Conservation (phyloP, 306 rosid genomes). For the Crotalaria pallida region DNA sequence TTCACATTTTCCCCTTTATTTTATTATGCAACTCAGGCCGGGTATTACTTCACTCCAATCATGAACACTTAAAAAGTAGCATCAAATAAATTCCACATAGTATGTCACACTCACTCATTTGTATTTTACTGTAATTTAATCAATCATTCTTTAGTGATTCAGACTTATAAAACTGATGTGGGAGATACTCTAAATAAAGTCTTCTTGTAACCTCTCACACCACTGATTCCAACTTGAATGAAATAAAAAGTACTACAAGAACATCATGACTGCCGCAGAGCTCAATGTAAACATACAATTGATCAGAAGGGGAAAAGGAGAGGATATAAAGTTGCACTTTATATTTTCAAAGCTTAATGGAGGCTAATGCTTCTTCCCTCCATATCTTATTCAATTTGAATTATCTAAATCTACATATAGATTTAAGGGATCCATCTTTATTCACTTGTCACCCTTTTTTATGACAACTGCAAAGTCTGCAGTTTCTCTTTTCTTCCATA, state of each 20-base stretch:
- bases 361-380: slow-evolving; percentile 43
- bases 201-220: neutral
- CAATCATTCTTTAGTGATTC: too few species aligned
- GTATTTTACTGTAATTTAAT: too few species aligned
- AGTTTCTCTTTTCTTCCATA: slow-evolving; percentile 4
- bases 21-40: too few species aligned
- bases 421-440: slow-evolving; percentile 32
- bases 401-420: neutral
- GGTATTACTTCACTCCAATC: too few species aligned
- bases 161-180: too few species aligned
- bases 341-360: slow-evolving; percentile 11
- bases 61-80: too few species aligned
- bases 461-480: slow-evolving; percentile 8
- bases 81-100: too few species aligned
- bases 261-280: neutral
- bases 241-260: neutral
- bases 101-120: too few species aligned
- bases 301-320: neutral
- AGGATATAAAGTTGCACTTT: neutral
- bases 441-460: slow-evolving; percentile 19
- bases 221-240: neutral
- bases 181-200: neutral
- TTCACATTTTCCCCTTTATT: too few species aligned
- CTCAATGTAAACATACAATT: neutral
- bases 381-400: slow-evolving; percentile 35